phyloP scores from a whole-genome alignment of 495 filamentous ascomycete species.

The Acidiella bohemica region DNA sequence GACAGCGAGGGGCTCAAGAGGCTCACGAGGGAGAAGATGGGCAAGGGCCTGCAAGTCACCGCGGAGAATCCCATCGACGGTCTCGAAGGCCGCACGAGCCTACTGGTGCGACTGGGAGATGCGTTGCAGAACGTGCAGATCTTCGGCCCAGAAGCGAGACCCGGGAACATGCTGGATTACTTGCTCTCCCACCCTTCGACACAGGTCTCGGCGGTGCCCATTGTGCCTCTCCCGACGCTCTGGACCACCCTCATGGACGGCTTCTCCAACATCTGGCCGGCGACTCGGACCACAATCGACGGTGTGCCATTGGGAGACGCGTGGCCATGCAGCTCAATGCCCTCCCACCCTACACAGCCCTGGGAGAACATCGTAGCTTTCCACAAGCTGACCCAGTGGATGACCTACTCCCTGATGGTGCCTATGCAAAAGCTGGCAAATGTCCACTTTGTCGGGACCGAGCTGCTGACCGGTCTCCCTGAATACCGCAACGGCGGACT shows the following conservation, averaged over 20 bases:
- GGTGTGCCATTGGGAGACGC: conserved; percentile 84
- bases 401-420: conserved; percentile 77
- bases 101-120: conserved; percentile 61
- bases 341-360: conserved; percentile 55
- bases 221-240: conserved; percentile 79
- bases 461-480: conserved; percentile 69
- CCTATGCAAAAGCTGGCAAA: conserved; percentile 68
- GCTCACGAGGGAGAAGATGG: conserved; percentile 59
- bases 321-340: conserved; percentile 80
- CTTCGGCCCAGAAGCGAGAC: conserved; percentile 73
- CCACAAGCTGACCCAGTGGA: conserved; percentile 86
- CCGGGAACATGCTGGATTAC: conserved; percentile 93
- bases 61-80: conserved; percentile 74
- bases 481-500: conserved; percentile 83
- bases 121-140: conserved; percentile 71
- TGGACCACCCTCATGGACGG: conserved; percentile 87
- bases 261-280: conserved; percentile 76
- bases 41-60: conserved; percentile 70
- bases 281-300: conserved; percentile 76
- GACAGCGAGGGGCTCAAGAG: conserved; percentile 68
- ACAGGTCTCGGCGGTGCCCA: conserved; percentile 69
- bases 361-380: conserved; percentile 96
- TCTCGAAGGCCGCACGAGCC: conserved; percentile 69
- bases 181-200: conserved; percentile 84
- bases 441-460: conserved; percentile 61